Evolutionary conservation across 1,284 basidiomycete genomes (phyloP), one percentile per base, ranked within the genome.

Genomic region (Ustilago curta): DNA sequence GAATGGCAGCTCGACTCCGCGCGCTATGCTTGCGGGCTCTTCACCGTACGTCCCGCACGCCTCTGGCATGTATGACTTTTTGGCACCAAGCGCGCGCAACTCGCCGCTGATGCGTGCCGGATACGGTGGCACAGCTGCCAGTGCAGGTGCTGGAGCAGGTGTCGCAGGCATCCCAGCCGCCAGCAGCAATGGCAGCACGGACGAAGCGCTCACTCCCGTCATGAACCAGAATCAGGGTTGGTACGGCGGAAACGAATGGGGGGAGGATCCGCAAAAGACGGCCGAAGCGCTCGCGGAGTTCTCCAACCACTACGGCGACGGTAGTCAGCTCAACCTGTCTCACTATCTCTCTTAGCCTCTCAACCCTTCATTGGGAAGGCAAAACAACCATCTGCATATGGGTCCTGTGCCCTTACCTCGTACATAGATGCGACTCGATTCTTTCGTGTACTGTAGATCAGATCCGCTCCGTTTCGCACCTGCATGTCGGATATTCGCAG

Each of bases 181-280:
- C 35, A 69, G 71, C 56, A 74, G 71, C 59, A 74, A 74, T 32
- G 71, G 71, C 16, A 74, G 71, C 49, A 68, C 71, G 4, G 72
- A 75, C 29, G 72, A 76, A 48, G 64, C 73, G 8, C 55, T 76
- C 12, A 76, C 73, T 8, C 73, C 73, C 2, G 64, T 72, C 52
- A 67, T 76, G 69, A 71, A 49, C 43, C 68, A 71, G 49, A 68
- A 59, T n/a, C 45, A 56, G 18, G 65, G 69, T 37, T 76, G 73
- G 73, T 62, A 63, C 43, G 59, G 48, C n/a, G 61, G 60, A 11
- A 69, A 42, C 49, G 73, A 76, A 35, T 76, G 73, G 73, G 73
- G 69, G 40, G 73, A 76, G 14, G 73, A 76, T 47, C 73, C 69
- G 37, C 73, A 72, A 39, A 76, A 72, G 65, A 76, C 73, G 8